phyloP scores from a whole-genome alignment of 208 protist genomes.

The Acanthamoeba quina region DNA sequence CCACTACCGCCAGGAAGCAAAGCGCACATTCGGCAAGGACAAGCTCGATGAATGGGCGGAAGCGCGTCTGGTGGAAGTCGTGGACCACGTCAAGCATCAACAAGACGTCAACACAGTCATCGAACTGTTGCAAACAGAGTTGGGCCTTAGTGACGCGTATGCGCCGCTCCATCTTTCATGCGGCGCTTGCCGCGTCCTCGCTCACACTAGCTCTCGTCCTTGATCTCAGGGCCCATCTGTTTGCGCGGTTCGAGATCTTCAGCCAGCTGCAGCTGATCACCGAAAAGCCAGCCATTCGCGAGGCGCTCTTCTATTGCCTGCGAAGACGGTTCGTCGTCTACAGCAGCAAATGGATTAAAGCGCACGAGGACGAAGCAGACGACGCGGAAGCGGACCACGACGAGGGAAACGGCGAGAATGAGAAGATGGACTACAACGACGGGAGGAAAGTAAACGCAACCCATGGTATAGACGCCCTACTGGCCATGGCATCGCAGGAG shows the following conservation, averaged over 20 bases:
- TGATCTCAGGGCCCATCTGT: not conserved
- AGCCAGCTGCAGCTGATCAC: constrained; percentile 4
- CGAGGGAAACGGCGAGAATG: not conserved
- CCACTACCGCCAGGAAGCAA: not conserved
- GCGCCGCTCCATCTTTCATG: not conserved
- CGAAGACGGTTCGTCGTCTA: not conserved
- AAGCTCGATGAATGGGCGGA: constrained; percentile 7
- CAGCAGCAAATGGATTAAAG: constrained; percentile 1
- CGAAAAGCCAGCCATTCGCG: not conserved
- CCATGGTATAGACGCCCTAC: not conserved
- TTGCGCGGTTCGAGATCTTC: constrained; percentile 38
- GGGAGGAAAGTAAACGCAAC: not conserved
- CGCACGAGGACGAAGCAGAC: constrained; percentile 7
- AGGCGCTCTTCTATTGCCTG: constrained; percentile 9
- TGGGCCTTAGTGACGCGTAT: constrained; percentile 1
- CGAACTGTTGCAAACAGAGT: not conserved
- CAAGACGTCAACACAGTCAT: not conserved
- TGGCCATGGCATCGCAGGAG: not conserved
- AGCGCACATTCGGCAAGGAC: not conserved
- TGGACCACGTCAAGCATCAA: not conserved
- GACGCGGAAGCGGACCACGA: not conserved
- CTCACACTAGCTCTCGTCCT: too few species aligned
- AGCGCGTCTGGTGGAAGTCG: not conserved
- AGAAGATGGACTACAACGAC: not conserved
- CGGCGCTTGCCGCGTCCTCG: not conserved